These are phyloP conservation scores for Pyrenochaeta sp. DNA, from an alignment of 2,329 filamentous ascomycete species.

Conservation along the genomic window DNA sequence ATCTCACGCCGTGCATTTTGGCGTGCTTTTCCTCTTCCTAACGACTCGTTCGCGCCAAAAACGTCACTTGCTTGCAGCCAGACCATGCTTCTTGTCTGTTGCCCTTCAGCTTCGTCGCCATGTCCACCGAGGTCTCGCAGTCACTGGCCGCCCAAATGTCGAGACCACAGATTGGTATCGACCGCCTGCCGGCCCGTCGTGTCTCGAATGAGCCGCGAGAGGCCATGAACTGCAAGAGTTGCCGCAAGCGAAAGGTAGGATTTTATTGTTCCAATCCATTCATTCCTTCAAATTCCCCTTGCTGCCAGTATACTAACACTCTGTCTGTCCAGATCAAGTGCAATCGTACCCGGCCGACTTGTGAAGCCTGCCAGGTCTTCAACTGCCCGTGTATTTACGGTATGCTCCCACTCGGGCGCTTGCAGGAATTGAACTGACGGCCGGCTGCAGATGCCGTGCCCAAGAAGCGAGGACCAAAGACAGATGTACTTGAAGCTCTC, in stretches of 20 bases:
- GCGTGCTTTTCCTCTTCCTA: conserved; percentile 35
- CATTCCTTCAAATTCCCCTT: neutral
- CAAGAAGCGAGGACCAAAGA: conserved; percentile 90
- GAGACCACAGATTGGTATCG: conserved; percentile 81
- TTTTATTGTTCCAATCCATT: conserved; percentile 1
- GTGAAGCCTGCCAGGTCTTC: conserved; percentile 89
- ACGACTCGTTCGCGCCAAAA: conserved; percentile 24
- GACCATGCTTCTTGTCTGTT: conserved; percentile 44
- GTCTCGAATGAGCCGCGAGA: conserved; percentile 80
- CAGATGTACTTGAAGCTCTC: conserved; percentile 84
- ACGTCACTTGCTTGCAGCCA: conserved; percentile 20
- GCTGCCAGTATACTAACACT: conserved; percentile 4
- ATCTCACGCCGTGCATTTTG: conserved; percentile 41
- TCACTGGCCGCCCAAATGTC: conserved; percentile 62
- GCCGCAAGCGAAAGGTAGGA: conserved; percentile 84
- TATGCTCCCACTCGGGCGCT: conserved; percentile 50
- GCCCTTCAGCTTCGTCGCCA: conserved; percentile 30
- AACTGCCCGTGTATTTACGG: conserved; percentile 89
- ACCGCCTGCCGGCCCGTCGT: conserved; percentile 76
- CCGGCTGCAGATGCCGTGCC: conserved; percentile 75
- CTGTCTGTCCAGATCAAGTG: conserved; percentile 77
- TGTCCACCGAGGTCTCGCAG: conserved; percentile 44
- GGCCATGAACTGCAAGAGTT: conserved; percentile 96
- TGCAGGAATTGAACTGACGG: conserved; percentile 21
- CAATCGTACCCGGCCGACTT: conserved; percentile 83